These are phyloP conservation scores for Mycosarcoma maydis DNA, from an alignment of 1,284 basidiomycete species.

Conservation along the genomic window DNA sequence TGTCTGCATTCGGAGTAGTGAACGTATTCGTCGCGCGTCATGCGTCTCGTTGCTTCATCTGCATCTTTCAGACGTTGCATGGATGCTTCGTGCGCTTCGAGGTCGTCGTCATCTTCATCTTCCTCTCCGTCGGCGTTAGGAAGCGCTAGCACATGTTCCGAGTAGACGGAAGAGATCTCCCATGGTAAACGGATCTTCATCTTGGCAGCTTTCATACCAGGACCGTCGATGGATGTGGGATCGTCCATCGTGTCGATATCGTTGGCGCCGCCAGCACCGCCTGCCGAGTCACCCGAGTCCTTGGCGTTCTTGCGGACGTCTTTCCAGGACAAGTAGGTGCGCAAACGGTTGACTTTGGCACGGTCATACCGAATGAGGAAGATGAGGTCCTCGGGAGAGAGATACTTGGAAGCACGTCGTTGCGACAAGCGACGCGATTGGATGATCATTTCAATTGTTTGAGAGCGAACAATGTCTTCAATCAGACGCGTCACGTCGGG, in stretches of 20 bases:
- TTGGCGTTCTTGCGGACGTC: constrained; percentile 96
- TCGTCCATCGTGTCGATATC: constrained; percentile 47
- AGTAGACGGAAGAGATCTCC: constrained; percentile 92
- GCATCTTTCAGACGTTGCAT: constrained; percentile 82
- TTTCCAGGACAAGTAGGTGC: constrained; percentile 97
- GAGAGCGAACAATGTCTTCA: constrained; percentile 92
- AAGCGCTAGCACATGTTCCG: constrained; percentile 69
- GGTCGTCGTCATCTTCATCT: constrained; percentile 85
- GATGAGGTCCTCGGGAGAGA: constrained; percentile 92
- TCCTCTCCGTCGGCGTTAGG: constrained; percentile 86
- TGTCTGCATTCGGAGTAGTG: constrained; percentile 97
- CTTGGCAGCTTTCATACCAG: constrained; percentile 82
- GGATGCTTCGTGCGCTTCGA: constrained; percentile 93
- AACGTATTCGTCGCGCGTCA: constrained; percentile 96
- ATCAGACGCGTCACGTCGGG: constrained; percentile 88
- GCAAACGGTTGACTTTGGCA: constrained; percentile 89
- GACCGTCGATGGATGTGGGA: constrained; percentile 51
- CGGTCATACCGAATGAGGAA: constrained; percentile 95
- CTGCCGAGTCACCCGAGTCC: constrained; percentile 74
- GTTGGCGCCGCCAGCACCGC: constrained; percentile 56
- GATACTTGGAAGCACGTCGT: constrained; percentile 81
- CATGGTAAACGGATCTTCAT: constrained; percentile 94
- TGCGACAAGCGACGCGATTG: constrained; percentile 86
- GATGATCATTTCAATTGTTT: constrained; percentile 90
- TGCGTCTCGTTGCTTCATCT: constrained; percentile 91